phyloP scores from a whole-genome alignment of 2,329 filamentous ascomycete genomes.

The Rhexocercosporidium sp. region DNA sequence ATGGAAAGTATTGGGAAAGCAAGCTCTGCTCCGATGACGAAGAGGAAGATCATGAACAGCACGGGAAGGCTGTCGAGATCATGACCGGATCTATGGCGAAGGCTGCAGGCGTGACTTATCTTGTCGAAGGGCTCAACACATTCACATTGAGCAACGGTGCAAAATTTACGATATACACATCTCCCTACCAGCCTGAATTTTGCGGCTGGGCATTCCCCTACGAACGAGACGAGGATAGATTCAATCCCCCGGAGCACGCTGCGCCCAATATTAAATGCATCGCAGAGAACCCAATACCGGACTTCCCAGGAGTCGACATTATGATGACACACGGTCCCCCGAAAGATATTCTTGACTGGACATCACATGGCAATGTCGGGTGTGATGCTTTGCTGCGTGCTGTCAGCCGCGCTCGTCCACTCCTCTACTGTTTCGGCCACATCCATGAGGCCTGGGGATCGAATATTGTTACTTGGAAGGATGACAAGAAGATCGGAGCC shows the following conservation, averaged over 20 bases:
- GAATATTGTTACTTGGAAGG: slow-evolving; percentile 57
- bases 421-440: slow-evolving; percentile 66
- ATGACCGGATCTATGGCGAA: slow-evolving; percentile 35
- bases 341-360: slow-evolving; percentile 52
- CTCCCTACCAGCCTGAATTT: slow-evolving; percentile 43
- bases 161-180: slow-evolving; percentile 41
- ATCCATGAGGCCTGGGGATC: slow-evolving; percentile 63
- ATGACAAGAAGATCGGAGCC: slow-evolving; percentile 28
- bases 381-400: slow-evolving; percentile 60
- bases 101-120: slow-evolving; percentile 39
- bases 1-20: slow-evolving; percentile 40
- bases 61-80: slow-evolving; percentile 28
- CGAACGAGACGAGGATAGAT: slow-evolving; percentile 37
- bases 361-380: slow-evolving; percentile 44
- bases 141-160: slow-evolving; percentile 41
- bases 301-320: slow-evolving; percentile 50
- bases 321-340: slow-evolving; percentile 68
- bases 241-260: slow-evolving; percentile 31
- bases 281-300: slow-evolving; percentile 30
- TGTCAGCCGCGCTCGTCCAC: slow-evolving; percentile 53
- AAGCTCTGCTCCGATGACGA: slow-evolving; percentile 20
- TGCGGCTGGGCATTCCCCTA: slow-evolving; percentile 42
- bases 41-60: slow-evolving; percentile 26
- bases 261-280: slow-evolving; percentile 28
- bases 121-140: slow-evolving; percentile 41